These are phyloP conservation scores for Zymoseptoria brevis DNA, from an alignment of 2,329 filamentous ascomycete species.

Conservation along the genomic window DNA sequence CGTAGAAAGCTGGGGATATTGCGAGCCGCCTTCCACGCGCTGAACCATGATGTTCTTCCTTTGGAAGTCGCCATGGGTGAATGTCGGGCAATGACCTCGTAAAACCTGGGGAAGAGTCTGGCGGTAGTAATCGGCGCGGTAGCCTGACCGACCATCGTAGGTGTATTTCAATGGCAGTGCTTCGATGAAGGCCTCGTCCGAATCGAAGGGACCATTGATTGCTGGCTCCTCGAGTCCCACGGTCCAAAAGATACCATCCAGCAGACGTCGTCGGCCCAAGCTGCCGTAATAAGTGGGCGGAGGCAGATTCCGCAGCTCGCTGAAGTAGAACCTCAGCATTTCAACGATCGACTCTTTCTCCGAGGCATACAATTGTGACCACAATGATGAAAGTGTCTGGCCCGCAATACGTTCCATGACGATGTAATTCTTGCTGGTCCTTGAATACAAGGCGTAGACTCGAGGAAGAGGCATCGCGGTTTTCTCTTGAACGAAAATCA, in stretches of 20 bases:
- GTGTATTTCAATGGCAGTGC: background rate
- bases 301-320: background rate
- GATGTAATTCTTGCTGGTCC: slow-evolving; percentile 1
- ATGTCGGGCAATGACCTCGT: background rate
- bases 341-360: background rate
- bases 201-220: slow-evolving; percentile 2
- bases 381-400: slow-evolving; percentile 1
- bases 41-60: slow-evolving; percentile 1
- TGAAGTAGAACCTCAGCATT: background rate
- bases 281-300: background rate
- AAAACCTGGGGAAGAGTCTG: slow-evolving; percentile 1
- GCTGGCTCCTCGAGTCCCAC: background rate
- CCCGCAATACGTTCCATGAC: slow-evolving; percentile 2
- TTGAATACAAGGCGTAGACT: slow-evolving; percentile 3
- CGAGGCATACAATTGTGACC: background rate
- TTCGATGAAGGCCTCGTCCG: background rate
- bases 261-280: background rate
- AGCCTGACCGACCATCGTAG: background rate
- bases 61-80: slow-evolving; percentile 1
- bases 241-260: slow-evolving; percentile 1
- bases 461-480: background rate
- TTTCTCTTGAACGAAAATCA: slow-evolving; percentile 1
- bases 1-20: background rate
- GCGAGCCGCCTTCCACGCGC: background rate
- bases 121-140: slow-evolving; percentile 1